Percentiles rank a stretch among this genome's conserved stretches.
These are phyloP conservation scores for Rutstroemia sp. DNA, from an alignment of 2,329 filamentous ascomycete species.

Conservation along the genomic window DNA sequence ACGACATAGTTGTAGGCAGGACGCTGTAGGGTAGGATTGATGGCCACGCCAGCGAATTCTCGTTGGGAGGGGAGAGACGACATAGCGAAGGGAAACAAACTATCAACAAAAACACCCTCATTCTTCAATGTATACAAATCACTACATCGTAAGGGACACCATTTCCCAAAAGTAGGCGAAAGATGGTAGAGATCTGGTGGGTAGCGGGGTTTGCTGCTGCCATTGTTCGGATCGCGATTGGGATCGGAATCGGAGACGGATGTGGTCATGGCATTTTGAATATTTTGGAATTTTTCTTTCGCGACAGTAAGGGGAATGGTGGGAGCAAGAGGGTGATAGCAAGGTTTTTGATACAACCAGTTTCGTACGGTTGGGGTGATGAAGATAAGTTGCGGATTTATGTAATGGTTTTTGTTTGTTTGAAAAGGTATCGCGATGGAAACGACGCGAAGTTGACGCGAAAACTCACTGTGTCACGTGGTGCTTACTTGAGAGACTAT, in stretches of 20 bases:
- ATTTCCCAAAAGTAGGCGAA: constrained; percentile 52
- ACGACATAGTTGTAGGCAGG: neutral
- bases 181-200: constrained; percentile 57
- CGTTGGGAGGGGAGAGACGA: neutral
- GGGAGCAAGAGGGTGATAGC: no score
- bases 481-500: no score
- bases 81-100: constrained; percentile 31
- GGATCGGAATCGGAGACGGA: constrained; percentile 14
- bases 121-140: constrained; percentile 44
- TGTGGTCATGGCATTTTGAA: constrained; percentile 44
- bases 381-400: no score
- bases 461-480: no score
- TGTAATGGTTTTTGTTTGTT: no score
- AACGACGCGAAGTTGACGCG: no score
- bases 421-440: no score
- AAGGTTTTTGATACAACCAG: neutral
- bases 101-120: constrained; percentile 43
- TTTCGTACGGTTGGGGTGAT: neutral
- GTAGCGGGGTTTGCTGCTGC: constrained; percentile 32
- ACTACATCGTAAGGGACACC: constrained; percentile 47
- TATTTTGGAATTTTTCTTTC: neutral
- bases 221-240: neutral
- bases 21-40: neutral
- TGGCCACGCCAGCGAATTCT: neutral
- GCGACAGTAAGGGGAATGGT: neutral